Evolutionary conservation across 176 grass and related monocot genomes (phyloP), one percentile per base, ranked within the genome.

Genomic region (Oryza brachyantha): DNA sequence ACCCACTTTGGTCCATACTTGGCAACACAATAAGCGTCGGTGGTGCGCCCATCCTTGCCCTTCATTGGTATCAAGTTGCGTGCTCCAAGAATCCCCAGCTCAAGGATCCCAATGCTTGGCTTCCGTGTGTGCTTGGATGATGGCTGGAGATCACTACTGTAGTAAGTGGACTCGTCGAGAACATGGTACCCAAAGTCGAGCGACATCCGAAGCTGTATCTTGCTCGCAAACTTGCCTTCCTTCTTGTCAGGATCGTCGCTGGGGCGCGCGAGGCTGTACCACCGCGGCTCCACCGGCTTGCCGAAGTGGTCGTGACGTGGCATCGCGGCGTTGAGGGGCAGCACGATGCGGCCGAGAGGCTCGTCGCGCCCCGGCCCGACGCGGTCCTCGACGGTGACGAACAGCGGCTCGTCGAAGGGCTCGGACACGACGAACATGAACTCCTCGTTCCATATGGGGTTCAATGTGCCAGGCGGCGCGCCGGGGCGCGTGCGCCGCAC

Each of bases 1-100:
- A 94, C 85, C 94, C 94, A 97, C 43, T 97, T 94, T 0, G 89
- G 72, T 5, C 95, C 95, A 45, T 97, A 97, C 82, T 94, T 97
- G 16, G 91, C 95, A 10, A 97, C 89, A 13, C 95, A 97, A 61
- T 97, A 97, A 19, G 95, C 86, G 8, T 97, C 95, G 8, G 95
- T 97, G 65, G 24, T 12, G 41, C 88, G 82, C 5, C 95, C 89
- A 12, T 90, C 92, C 66, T 94, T 97, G 66, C 83, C 73, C 72
- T 94, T 97, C 92, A 92, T 97, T 2, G 92, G 92, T 7, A 94
- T 83, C 37, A 97, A 68, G 71, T 97, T 97, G 27, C 85, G 84
- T 0, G 92, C 92, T 27, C 92, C 86, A 0, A 94, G 90, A 86
- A 97, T 78, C 13, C 95, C 95, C 41, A 97, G 75, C 74, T 97